Evolutionary conservation across 192 early-diverging fungal genomes (phyloP).

Genomic region (Thoreauomyces humboldtii): DNA sequence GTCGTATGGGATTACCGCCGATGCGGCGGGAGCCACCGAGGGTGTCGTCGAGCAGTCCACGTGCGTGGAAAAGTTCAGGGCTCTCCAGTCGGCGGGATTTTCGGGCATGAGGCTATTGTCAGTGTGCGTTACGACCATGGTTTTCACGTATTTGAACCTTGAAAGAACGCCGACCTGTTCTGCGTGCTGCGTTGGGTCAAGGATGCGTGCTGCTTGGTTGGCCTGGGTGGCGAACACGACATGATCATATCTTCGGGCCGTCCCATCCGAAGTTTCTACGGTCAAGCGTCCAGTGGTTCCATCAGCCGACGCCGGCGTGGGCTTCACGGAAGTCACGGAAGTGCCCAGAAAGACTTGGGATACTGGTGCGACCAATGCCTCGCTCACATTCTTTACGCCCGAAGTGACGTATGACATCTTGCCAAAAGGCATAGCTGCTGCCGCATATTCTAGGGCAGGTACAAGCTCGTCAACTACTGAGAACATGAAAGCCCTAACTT

Average conservation of each 20-base stretch:
- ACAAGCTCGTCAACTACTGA: not conserved
- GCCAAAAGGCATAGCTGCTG: slow-evolving; percentile 39
- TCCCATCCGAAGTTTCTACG: slow-evolving; percentile 20
- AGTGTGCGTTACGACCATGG: slow-evolving; percentile 50
- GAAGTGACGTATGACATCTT: slow-evolving; percentile 47
- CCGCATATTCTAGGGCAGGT: slow-evolving; percentile 39
- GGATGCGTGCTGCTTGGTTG: slow-evolving; percentile 40
- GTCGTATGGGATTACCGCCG: slow-evolving; percentile 27
- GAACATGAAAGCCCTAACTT: too few relatives aligned
- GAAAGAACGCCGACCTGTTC: slow-evolving; percentile 26
- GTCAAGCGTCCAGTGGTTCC: not conserved
- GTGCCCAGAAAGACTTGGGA: slow-evolving; percentile 25
- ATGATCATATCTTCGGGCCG: slow-evolving; percentile 32
- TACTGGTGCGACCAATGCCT: slow-evolving; percentile 36
- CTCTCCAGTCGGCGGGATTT: slow-evolving; percentile 37
- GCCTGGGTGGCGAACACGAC: slow-evolving; percentile 56
- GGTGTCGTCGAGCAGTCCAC: not conserved
- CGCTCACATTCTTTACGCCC: slow-evolving; percentile 40
- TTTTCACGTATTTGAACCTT: slow-evolving; percentile 40
- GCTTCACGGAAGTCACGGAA: slow-evolving; percentile 26
- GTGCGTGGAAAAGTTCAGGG: slow-evolving; percentile 43
- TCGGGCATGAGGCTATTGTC: slow-evolving; percentile 45
- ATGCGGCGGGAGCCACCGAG: not conserved
- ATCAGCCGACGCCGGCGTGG: not conserved
- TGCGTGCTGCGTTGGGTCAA: not conserved